phyloP scores from a whole-genome alignment of 495 filamentous ascomycete genomes.

The Rhypophila decipiens region DNA sequence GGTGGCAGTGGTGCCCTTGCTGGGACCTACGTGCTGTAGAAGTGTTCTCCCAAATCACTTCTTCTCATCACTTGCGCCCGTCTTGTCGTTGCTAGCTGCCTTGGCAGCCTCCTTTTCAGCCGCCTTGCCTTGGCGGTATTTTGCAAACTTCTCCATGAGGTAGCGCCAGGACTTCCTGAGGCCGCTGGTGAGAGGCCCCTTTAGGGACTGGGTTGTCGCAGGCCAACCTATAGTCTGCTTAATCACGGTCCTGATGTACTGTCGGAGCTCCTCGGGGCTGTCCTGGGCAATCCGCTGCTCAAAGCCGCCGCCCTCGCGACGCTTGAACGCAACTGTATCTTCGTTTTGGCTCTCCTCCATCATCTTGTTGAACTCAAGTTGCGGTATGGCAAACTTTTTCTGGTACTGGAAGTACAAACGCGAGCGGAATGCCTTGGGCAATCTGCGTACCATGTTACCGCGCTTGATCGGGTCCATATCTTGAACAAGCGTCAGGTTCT shows the following conservation, averaged over 20 bases:
- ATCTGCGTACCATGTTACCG: conserved; percentile 90
- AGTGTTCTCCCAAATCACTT: not conserved
- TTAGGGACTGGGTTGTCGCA: conserved; percentile 74
- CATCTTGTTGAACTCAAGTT: conserved; percentile 78
- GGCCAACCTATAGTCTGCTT: conserved; percentile 87
- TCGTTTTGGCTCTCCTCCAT: conserved; percentile 66
- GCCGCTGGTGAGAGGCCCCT: conserved; percentile 73
- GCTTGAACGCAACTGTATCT: conserved; percentile 59
- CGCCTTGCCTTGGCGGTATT: conserved; percentile 48
- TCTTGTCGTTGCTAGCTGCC: not conserved
- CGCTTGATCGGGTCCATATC: conserved; percentile 87
- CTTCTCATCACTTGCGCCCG: conserved; percentile 8
- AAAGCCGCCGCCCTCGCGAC: conserved; percentile 73
- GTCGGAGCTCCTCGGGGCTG: conserved; percentile 54
- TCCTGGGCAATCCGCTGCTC: conserved; percentile 74
- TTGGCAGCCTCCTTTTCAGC: conserved; percentile 13
- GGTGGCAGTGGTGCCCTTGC: not conserved
- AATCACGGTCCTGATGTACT: conserved; percentile 66
- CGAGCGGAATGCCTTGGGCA: conserved; percentile 80
- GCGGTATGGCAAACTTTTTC: conserved; percentile 78
- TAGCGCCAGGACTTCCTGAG: conserved; percentile 63
- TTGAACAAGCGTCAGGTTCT: conserved; percentile 55
- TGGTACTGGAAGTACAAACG: conserved; percentile 94
- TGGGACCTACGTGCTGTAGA: conserved; percentile 2
- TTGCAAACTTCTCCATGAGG: conserved; percentile 74